Evolutionary conservation across 345 rosid species (phyloP), one percentile per base, ranked within the genome.

Genomic region (Salix koriyanagi): DNA sequence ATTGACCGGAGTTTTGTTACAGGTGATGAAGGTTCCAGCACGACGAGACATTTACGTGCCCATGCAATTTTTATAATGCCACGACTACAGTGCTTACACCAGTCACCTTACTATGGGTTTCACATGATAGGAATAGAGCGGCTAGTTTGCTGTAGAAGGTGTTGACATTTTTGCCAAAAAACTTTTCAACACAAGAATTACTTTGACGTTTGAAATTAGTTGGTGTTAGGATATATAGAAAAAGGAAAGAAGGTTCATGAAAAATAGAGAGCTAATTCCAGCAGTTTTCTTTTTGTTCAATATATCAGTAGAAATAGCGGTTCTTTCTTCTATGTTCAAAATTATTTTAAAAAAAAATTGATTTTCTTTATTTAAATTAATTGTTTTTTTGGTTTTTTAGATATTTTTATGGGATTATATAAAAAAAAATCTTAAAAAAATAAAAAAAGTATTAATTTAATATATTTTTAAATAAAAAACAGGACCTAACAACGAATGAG

Each of bases 21-120:
- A 79, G 81, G 77, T 23, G 50, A 58, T 25, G 60, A 56, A n/a
- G 44, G 70, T 79, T 46, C 81, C 69, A 32, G 44, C 69, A 60
- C 44, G 60, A 67, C 1, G 19, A 25, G 67, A 65, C 7, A 42
- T 28, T 15, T 36, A 4, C 8, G 65, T 37, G 23, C 72, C 46
- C 11, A 14, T 21, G 5, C 67, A 19, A 23, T 6, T 11, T 39
- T 21, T 21, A n/a, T 14, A 4, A 5, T 65, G 34, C 28, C 28
- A 16, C n/a, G 42, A 25, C 50, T 30, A 8, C 32, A 7, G 16
- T 70, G 62, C 26, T 15, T 1, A 32, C 36, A 4, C 13, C 60
- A 2, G 1, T 5, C 30, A 0, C 11, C n/a, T 4, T 16, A 52
- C 44, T 21, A 6, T 42, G 26, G 36, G 25, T 5, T 26, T 62